A percentile compares a stretch with the other conserved stretches of the same genome.
Conservation (phyloP, 192 early-diverging fungal genomes). For the Linnemannia exigua region DNA sequence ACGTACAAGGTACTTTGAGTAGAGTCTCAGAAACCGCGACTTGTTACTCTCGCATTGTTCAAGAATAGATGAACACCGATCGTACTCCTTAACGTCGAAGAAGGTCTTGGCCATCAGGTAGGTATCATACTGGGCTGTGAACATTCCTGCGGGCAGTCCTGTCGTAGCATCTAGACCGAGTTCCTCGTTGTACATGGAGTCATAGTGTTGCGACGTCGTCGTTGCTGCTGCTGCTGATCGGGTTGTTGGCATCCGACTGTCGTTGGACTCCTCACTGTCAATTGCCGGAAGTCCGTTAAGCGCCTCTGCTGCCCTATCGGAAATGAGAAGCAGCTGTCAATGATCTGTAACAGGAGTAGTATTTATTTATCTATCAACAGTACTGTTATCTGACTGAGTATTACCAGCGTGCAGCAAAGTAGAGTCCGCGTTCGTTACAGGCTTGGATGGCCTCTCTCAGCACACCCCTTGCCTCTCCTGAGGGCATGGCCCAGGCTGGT, state of each 20-base stretch:
- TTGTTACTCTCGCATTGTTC: constrained; percentile 63
- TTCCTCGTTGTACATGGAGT: constrained; percentile 6
- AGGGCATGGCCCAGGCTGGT: constrained; percentile 15
- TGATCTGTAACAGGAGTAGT: constrained; percentile 9
- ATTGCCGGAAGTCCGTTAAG: constrained; percentile 56
- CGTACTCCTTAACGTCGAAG: constrained; percentile 82
- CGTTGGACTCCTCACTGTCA: not conserved
- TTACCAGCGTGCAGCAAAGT: constrained; percentile 84
- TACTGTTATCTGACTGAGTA: not conserved
- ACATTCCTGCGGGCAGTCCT: constrained; percentile 1
- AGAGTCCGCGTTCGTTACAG: constrained; percentile 78
- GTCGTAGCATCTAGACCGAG: constrained; percentile 7
- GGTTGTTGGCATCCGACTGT: not conserved
- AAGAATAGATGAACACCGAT: constrained; percentile 69
- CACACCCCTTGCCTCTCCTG: constrained; percentile 37
- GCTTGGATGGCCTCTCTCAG: constrained; percentile 73
- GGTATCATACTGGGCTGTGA: constrained; percentile 61
- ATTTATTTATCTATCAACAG: not conserved
- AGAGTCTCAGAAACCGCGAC: constrained; percentile 82
- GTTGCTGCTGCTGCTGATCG: not conserved
- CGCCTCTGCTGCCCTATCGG: constrained; percentile 65
- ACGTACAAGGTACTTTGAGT: constrained; percentile 80
- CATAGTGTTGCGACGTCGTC: not conserved
- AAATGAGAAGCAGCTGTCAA: not conserved
- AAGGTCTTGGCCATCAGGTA: constrained; percentile 77